Base-by-base conservation (phyloP, 2,329 filamentous ascomycete species). In the Trichoderma koningii region DNA sequence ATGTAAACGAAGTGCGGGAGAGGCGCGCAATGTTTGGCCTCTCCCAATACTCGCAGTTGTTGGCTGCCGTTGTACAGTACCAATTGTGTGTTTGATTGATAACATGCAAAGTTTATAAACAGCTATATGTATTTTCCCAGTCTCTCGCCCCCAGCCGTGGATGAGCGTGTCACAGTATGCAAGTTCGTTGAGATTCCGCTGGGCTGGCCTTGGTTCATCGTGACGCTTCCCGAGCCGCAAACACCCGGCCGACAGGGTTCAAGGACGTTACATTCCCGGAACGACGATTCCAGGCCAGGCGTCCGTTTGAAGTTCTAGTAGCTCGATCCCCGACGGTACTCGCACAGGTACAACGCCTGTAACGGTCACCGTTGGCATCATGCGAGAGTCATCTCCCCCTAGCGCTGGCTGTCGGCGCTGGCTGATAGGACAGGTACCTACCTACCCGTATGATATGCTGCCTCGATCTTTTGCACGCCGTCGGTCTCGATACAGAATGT, bases 241-340 rank as follows among this genome's bases (percentile, higher is more conserved):
- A 63, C 60, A 55, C 60, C 60, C 60, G 60, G 60, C 48, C 47
- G 48, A 51, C 57, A 62, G 48, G 57, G 57, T n/a, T 38, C 38
- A 41, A 19, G 30, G 30, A 61, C 47, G 59, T 62, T 62, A 45
- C 48, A 45, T 47, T 15, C 28, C 34, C 44, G 57, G 47, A 42
- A 52, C 47, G 12, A 52, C n/a, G 15, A 41, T 60, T 9, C 21
- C 19, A 17, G 48, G 55, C 21, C 19, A 17, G 48, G 55, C n/a
- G 23, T 5, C 9, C 26, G 48, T 51, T 30, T 30, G 28, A 38
- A 28, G 21, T 48, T 56, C 9, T 2, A n/a, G n/a, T 23, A 19
- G 26, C 6, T 53, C 34, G 28, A 6, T 19, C 19, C 19, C 26
- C 5, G 19, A 41, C 15, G 50, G 50, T n/a, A 38, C 10, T 21